Evolutionary conservation across 768 basidiomycete genomes (phyloP).

Genomic region (Naganishia onofrii): DNA sequence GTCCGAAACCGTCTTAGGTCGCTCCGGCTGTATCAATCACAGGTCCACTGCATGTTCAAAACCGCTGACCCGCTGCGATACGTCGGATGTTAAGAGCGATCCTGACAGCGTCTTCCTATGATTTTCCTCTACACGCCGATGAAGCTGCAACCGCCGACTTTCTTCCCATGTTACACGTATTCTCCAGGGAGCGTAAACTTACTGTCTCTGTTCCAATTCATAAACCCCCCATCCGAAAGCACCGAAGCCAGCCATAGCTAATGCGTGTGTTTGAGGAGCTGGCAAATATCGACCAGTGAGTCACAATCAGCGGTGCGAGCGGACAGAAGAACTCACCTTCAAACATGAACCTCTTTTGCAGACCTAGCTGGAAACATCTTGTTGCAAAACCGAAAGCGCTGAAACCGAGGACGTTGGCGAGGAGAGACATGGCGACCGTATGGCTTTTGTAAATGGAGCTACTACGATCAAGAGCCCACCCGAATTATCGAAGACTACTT

Average conservation of each 20-base stretch:
- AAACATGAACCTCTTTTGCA: constrained; percentile 74
- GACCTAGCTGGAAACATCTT: constrained; percentile 79
- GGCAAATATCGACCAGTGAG: neutral
- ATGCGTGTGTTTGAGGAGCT: constrained; percentile 44
- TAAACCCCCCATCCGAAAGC: constrained; percentile 46
- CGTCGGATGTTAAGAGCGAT: too few species aligned
- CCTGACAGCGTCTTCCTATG: too few species aligned
- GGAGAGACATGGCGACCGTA: constrained; percentile 60
- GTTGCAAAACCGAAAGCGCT: constrained; percentile 81
- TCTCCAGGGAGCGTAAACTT: constrained; percentile 23
- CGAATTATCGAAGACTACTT: neutral
- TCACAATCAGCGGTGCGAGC: too few species aligned
- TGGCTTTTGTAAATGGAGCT: too few species aligned
- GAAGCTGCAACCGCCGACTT: neutral
- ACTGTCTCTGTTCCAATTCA: constrained; percentile 48
- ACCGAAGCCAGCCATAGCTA: constrained; percentile 42
- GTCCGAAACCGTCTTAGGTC: neutral
- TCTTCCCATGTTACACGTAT: too few species aligned
- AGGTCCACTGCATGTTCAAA: neutral
- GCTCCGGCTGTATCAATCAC: neutral
- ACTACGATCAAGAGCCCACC: too few species aligned
- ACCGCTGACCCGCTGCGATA: too few species aligned
- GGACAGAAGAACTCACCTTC: constrained; percentile 62
- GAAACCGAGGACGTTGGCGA: constrained; percentile 78
- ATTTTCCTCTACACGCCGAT: too few species aligned